phyloP scores from a whole-genome alignment of 192 early-diverging fungal species.

The Fimicolochytrium jonesii region DNA sequence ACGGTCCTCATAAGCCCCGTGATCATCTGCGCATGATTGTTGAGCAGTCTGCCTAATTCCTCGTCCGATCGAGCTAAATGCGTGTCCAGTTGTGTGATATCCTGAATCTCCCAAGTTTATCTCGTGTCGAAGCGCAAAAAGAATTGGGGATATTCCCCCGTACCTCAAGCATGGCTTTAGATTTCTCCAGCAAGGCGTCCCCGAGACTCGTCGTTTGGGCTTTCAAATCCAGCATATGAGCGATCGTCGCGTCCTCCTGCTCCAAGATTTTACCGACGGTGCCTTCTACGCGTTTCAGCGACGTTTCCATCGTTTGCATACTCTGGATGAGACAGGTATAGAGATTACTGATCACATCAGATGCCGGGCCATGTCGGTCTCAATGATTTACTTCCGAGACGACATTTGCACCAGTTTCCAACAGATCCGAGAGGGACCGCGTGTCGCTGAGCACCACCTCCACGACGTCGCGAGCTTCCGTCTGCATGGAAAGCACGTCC shows the following conservation, averaged over 20 bases:
- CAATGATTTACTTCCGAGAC: neutral
- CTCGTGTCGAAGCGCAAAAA: too few species aligned
- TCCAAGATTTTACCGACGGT: neutral
- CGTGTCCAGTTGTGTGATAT: neutral
- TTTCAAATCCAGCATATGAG: neutral
- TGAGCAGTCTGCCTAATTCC: neutral
- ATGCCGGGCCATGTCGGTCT: neutral
- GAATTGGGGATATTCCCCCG: too few species aligned
- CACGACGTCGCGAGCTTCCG: constrained; percentile 2
- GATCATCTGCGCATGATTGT: neutral
- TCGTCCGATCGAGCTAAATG: neutral
- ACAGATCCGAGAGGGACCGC: neutral
- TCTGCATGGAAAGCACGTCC: neutral
- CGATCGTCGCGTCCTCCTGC: neutral
- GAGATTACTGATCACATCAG: neutral
- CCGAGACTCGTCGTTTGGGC: neutral
- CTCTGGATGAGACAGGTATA: neutral
- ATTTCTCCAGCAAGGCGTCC: neutral
- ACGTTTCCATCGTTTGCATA: neutral
- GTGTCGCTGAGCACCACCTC: neutral
- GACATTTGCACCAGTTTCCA: neutral
- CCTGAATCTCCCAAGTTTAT: too few species aligned
- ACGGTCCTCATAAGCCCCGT: neutral
- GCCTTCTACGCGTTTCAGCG: neutral
- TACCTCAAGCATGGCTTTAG: neutral